phyloP scores from a whole-genome alignment of 139 green algal species.

The Micractinium conductrix region DNA sequence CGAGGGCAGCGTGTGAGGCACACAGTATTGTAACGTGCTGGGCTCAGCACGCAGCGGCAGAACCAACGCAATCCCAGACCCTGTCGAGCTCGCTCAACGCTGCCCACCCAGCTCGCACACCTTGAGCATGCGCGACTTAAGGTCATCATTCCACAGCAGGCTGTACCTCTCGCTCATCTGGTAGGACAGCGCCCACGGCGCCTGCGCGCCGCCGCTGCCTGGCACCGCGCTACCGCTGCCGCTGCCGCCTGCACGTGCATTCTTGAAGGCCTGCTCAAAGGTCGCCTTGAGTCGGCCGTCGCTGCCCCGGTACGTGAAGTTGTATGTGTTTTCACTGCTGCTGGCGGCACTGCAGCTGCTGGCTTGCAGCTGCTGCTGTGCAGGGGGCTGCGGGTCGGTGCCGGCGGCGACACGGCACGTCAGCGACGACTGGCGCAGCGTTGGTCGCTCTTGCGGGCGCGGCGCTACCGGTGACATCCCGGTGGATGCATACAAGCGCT shows the following conservation, averaged over 20 bases:
- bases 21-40: too few species aligned
- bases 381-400: background rate
- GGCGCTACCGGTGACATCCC: too few species aligned
- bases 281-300: constrained; percentile 65
- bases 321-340: background rate
- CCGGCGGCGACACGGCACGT: background rate
- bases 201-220: background rate
- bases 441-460: background rate
- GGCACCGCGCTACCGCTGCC: background rate
- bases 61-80: background rate
- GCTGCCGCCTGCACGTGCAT: background rate
- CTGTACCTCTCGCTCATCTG: constrained; percentile 77
- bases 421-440: too few species aligned
- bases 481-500: too few species aligned
- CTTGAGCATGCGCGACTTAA: constrained; percentile 73
- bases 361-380: background rate
- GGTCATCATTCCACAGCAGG: constrained; percentile 72
- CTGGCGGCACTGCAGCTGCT: background rate
- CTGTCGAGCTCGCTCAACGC: background rate
- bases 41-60: background rate
- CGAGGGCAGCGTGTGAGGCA: too few species aligned
- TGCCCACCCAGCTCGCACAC: constrained; percentile 43
- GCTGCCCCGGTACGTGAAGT: constrained; percentile 32
- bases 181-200: constrained; percentile 63
- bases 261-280: constrained; percentile 64